Evolutionary conservation across 208 protist genomes (phyloP).

Genomic region (Angomonas ambiguus): DNA sequence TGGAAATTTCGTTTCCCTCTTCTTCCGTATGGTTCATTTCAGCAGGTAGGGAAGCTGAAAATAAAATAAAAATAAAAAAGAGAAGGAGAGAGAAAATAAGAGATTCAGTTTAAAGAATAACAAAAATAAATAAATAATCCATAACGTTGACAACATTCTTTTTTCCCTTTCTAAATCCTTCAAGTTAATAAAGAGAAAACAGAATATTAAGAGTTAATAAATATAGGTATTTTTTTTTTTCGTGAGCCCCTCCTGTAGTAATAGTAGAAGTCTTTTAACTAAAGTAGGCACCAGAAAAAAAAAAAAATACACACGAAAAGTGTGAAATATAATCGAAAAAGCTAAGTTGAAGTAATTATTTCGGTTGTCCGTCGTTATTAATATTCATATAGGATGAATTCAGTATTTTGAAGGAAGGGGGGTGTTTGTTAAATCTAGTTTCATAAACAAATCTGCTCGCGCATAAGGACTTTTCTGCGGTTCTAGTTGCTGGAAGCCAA

Average conservation of each 20-base stretch:
- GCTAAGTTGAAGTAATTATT: too few relatives aligned
- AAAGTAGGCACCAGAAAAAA: too few relatives aligned
- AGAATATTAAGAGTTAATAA: too few relatives aligned
- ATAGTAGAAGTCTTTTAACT: too few relatives aligned
- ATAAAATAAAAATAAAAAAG: neutral
- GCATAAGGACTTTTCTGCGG: neutral
- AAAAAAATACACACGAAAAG: too few relatives aligned
- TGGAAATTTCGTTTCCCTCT: neutral
- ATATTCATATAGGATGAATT: too few relatives aligned
- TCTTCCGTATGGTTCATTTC: neutral
- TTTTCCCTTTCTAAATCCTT: too few relatives aligned
- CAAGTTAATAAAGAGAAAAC: too few relatives aligned
- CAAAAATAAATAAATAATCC: slow-evolving; percentile 3
- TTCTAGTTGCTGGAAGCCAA: neutral
- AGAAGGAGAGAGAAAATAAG: neutral
- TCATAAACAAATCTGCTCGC: neutral
- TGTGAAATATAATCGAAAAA: too few relatives aligned
- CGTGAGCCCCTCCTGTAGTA: too few relatives aligned
- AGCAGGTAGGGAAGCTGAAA: neutral
- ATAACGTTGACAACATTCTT: neutral
- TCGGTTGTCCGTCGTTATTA: too few relatives aligned
- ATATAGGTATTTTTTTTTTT: too few relatives aligned
- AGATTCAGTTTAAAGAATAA: neutral
- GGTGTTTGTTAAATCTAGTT: neutral
- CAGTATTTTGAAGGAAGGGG: neutral